Base-by-base conservation (phyloP, 1,284 basidiomycete genomes). In the Cutaneotrichosporon daszewskae region DNA sequence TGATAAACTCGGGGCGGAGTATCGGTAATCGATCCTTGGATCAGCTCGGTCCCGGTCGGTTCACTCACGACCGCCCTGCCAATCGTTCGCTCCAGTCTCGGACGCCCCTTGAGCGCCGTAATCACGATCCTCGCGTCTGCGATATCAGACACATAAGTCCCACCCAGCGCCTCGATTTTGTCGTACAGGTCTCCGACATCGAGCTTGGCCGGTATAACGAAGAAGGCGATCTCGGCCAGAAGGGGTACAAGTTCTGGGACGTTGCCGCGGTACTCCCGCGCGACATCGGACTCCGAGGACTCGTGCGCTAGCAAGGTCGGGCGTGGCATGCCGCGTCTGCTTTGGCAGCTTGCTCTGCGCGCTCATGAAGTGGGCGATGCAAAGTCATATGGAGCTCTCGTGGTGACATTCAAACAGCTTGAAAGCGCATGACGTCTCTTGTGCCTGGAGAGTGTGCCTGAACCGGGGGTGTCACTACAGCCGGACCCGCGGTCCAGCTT, bases 171-270 rank as follows among this genome's bases (percentile, higher is more conserved):
- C 16, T 60, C 60, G 22, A 70, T 62, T 24, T 53, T 51, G 13
- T 59, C 53, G 24, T 47, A 41, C 26, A 41, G 12, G 18, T 17
- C 16, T 9, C 43, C 32, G 7, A 47, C 18, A 17, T 67, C 64
- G 14, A 71, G 43, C 32, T 71, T 71, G n/a, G 63, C 62, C 0
- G 66, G 54, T 1, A 72, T 43, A 25, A 72, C 50, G 37, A 64
- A 60, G 31, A 72, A 62, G 9, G 59, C 45, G 1, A 72, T 44
- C 36, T 58, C 55, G 4, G 66, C 56, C 19, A 71, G 58, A 5
- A 70, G 51, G 5, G 62, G 66, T 27, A 60, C 59, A 3, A 57
- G 24, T 7, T 11, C 11, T 19, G 32, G 5, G 19, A 11, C 32
- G 18, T 6, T 7, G 18, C 12, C 10, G 10, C 5, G 17, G 10